phyloP scores from a whole-genome alignment of 2,329 filamentous ascomycete species.

The Aspergillus fischeri region DNA sequence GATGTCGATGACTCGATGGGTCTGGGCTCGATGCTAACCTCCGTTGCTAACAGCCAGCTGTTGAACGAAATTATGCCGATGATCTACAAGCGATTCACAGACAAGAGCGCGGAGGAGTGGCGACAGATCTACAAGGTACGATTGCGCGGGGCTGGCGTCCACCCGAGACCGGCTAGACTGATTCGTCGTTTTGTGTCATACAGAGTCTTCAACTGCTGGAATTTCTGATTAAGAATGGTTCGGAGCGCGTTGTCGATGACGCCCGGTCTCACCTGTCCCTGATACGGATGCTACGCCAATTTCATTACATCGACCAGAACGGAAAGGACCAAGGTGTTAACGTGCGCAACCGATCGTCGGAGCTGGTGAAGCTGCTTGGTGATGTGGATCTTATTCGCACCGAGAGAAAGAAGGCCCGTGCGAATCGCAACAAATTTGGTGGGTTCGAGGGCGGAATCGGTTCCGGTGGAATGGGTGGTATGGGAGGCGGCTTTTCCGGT shows the following conservation, averaged over 20 bases:
- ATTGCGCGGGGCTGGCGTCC: not conserved
- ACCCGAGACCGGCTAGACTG: not conserved
- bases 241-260: constrained; percentile 95
- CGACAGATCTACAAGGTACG: constrained; percentile 94
- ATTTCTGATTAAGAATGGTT: constrained; percentile 96
- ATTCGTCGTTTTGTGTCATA: not conserved
- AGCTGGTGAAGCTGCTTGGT: constrained; percentile 85
- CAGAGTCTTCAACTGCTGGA: constrained; percentile 85
- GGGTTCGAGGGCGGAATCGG: constrained; percentile 81
- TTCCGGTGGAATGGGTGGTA: constrained; percentile 52
- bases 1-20: not conserved
- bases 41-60: constrained; percentile 64
- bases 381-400: constrained; percentile 58
- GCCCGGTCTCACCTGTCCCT: constrained; percentile 91
- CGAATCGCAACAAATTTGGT: constrained; percentile 90
- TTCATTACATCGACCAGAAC: constrained; percentile 93
- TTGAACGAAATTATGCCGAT: constrained; percentile 99
- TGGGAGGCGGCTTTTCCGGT: constrained; percentile 48
- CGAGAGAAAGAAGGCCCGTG: constrained; percentile 79
- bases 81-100: constrained; percentile 98
- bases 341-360: constrained; percentile 92
- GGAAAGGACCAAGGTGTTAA: constrained; percentile 98
- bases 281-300: constrained; percentile 96
- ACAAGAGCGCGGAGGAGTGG: constrained; percentile 98
- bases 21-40: constrained; percentile 8